Evolutionary conservation across 2,329 filamentous ascomycete species (phyloP), one percentile per base, ranked within the genome.

Genomic region (Alternaria triticina): DNA sequence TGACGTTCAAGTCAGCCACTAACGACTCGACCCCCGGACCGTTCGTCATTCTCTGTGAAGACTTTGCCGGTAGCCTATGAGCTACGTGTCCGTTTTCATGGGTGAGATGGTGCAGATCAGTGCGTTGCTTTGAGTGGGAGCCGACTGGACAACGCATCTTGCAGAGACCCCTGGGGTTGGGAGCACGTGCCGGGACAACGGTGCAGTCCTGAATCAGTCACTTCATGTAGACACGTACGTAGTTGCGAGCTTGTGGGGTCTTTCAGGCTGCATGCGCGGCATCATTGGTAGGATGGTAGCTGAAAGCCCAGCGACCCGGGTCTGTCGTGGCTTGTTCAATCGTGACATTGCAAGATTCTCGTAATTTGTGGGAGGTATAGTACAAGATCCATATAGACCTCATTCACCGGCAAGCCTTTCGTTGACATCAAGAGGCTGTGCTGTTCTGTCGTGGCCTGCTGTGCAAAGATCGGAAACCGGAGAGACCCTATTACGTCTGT

Each of bases 11-110:
- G 45, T 54, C 59, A 64, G 50, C 73, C 69, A 74, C 73, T 72
- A 64, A 70, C 62, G 65, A 59, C 58, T 40, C 44, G 46, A 55
- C 50, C 61, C 47, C 61, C 57, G 66, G 60, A 62, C 62, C 62
- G 62, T 69, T 63, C 69, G 55, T 61, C 60, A 20, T 68, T 51
- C 61, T 64, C 63, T 55, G 56, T 22, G 40, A 45, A 22, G 30
- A 47, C 57, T 52, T 52, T 64, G 65, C 62, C 54, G 77, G 77
- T 80, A 79, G 61, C 77, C 78, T 79, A 79, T 80, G 66, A 78
- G 70, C 68, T 66, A 61, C 67, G 33, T 68, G 72, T 66, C 78
- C 78, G 72, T 65, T 55, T 65, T 70, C 66, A 65, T 69, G 78
- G 78, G 49, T 66, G 71, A 60, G 62, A 52, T 43, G 50, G n/a